Percentiles rank a stretch among this genome's conserved stretches.
Conservation (phyloP, 2,329 filamentous ascomycete species). For the Cucurbitaria berberidis region DNA sequence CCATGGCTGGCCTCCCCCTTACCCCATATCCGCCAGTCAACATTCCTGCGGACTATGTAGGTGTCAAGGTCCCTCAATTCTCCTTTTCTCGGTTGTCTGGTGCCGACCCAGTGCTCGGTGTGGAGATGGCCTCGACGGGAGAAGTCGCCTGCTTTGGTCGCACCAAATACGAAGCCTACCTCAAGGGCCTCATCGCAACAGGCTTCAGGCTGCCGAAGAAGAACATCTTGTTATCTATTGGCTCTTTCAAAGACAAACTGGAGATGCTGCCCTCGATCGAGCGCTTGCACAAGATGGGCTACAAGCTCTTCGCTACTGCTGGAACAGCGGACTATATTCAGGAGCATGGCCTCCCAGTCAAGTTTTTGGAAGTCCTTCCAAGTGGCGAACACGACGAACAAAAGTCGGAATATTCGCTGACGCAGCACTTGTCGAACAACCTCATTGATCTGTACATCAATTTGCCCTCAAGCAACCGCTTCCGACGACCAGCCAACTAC, state of each 20-base stretch:
- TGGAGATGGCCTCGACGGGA: constrained; percentile 98
- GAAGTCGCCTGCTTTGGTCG: constrained; percentile 96
- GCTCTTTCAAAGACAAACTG: constrained; percentile 96
- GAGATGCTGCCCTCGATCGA: constrained; percentile 94
- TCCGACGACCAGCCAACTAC: constrained; percentile 94
- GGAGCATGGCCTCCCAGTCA: constrained; percentile 88
- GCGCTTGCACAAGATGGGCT: constrained; percentile 88
- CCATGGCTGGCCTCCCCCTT: constrained; percentile 86
- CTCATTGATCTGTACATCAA: constrained; percentile 99
- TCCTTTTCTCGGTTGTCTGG: constrained; percentile 97
- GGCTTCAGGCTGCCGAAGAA: constrained; percentile 96
- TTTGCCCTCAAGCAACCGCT: constrained; percentile 97
- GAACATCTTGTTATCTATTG: constrained; percentile 94
- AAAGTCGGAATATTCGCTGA: constrained; percentile 95
- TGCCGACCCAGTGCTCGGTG: constrained; percentile 93
- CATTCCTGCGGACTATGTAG: constrained; percentile 82
- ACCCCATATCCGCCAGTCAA: constrained; percentile 79
- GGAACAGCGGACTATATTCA: constrained; percentile 97
- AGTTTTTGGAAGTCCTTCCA: constrained; percentile 85
- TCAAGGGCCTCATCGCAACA: constrained; percentile 94
- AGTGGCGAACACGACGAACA: constrained; percentile 72
- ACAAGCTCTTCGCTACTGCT: constrained; percentile 93
- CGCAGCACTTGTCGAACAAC: constrained; percentile 95
- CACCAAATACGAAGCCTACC: constrained; percentile 96
- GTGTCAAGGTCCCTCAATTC: constrained; percentile 98